Conservation (phyloP, 2,329 filamentous ascomycete genomes). For the Talaromyces sp. region DNA sequence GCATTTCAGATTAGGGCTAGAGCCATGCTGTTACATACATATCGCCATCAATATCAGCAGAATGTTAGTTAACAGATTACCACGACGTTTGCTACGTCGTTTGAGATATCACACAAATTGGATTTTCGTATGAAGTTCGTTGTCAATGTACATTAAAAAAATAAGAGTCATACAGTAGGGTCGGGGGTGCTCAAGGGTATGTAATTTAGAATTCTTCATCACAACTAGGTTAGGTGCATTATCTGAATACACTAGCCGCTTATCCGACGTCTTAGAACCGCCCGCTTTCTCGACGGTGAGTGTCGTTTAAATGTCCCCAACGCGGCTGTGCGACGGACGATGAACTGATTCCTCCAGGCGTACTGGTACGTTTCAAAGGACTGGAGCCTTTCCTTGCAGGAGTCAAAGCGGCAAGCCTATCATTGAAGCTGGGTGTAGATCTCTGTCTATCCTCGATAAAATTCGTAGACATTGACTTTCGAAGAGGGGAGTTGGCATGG, state of each 20-base stretch:
- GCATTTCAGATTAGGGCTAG: slow-evolving; percentile 8
- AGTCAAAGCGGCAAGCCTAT: slow-evolving; percentile 37
- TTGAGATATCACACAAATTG: background rate
- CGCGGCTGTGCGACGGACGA: slow-evolving; percentile 1
- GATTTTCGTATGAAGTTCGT: background rate
- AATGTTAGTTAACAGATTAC: background rate
- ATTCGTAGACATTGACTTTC: slow-evolving; percentile 68
- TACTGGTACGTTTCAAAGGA: slow-evolving; percentile 13
- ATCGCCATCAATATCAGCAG: background rate
- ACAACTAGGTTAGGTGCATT: background rate
- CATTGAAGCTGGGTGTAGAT: slow-evolving; percentile 39
- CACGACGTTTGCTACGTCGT: background rate
- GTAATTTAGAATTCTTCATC: background rate
- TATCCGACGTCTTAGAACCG: background rate
- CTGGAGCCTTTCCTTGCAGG: slow-evolving; percentile 34
- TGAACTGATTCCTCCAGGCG: slow-evolving; percentile 10
- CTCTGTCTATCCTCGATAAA: slow-evolving; percentile 32
- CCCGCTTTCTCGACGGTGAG: slow-evolving; percentile 14
- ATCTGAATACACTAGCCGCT: background rate
- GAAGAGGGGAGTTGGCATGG: slow-evolving; percentile 77
- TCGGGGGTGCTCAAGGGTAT: background rate
- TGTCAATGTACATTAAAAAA: background rate
- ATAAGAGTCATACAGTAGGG: background rate
- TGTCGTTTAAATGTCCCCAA: slow-evolving; percentile 10
- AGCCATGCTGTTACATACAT: background rate